Conservation (phyloP, 164 flowering plant genomes). For the Vitis rotundifolia region DNA sequence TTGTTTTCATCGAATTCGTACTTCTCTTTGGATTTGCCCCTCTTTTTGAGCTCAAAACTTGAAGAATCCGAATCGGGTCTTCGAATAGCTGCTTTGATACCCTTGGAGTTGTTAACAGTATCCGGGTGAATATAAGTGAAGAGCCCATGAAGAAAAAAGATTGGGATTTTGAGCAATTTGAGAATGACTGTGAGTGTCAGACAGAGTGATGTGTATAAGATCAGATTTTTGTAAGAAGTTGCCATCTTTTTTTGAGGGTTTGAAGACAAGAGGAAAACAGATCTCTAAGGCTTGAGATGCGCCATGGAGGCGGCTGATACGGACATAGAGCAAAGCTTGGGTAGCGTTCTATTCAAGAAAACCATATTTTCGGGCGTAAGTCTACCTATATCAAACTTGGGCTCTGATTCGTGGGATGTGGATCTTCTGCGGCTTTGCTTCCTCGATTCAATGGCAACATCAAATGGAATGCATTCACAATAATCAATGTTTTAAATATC, state of each 20-base stretch:
- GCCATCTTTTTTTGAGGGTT: too few species aligned
- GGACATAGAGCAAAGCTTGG: too few species aligned
- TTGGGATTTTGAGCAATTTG: constrained; percentile 55
- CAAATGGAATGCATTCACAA: too few species aligned
- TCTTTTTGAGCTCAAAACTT: constrained; percentile 40
- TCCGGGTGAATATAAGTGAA: constrained; percentile 92
- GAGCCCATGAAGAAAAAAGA: constrained; percentile 64
- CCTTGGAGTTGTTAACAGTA: constrained; percentile 30
- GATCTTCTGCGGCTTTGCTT: too few species aligned
- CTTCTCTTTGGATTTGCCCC: constrained; percentile 58
- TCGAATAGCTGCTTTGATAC: constrained; percentile 69
- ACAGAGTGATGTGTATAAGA: constrained; percentile 48
- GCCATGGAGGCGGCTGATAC: too few species aligned
- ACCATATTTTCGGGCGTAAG: too few species aligned
- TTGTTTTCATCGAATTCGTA: constrained; percentile 80
- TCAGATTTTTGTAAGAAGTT: constrained; percentile 31
- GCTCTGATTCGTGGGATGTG: too few species aligned
- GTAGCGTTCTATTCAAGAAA: too few species aligned
- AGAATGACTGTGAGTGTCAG: constrained; percentile 45
- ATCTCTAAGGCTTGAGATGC: too few species aligned
- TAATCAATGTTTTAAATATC: too few species aligned
- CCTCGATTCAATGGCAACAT: too few species aligned
- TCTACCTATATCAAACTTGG: too few species aligned
- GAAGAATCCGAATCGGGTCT: constrained; percentile 51
- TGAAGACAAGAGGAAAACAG: background rate